A percentile compares a stretch with the other conserved stretches of the same genome.
phyloP scores from a whole-genome alignment of 495 filamentous ascomycete genomes.

The Hypoxylon perforatum region DNA sequence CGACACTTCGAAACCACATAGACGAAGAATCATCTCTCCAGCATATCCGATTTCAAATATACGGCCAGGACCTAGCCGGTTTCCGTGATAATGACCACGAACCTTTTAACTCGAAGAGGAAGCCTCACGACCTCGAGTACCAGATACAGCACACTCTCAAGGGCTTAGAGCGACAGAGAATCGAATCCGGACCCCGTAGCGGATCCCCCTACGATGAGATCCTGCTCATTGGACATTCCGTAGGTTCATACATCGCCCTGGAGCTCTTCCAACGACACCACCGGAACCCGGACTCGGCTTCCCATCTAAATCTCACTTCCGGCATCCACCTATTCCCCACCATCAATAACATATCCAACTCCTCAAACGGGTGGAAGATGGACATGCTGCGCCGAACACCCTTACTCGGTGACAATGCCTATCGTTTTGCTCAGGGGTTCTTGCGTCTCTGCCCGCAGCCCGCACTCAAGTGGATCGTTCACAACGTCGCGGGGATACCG shows the following conservation, averaged over 20 bases:
- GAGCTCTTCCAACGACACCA: slow-evolving; percentile 71
- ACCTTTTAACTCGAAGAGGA: slow-evolving; percentile 47
- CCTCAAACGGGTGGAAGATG: slow-evolving; percentile 69
- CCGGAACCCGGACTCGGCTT: slow-evolving; percentile 28
- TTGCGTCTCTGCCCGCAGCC: slow-evolving; percentile 59
- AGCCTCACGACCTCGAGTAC: slow-evolving; percentile 66
- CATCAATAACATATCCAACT: slow-evolving; percentile 76
- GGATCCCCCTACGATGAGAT: slow-evolving; percentile 61
- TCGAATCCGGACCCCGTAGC: slow-evolving; percentile 28
- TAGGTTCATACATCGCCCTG: slow-evolving; percentile 81
- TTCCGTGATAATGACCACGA: slow-evolving; percentile 67
- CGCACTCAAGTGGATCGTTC: slow-evolving; percentile 57
- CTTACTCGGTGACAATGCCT: slow-evolving; percentile 63
- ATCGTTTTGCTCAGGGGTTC: slow-evolving; percentile 60
- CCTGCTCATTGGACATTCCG: slow-evolving; percentile 85
- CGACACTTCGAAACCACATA: slow-evolving; percentile 52
- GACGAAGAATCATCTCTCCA: slow-evolving; percentile 38
- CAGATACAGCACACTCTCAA: slow-evolving; percentile 66
- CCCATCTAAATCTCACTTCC: slow-evolving; percentile 49
- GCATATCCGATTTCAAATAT: slow-evolving; percentile 62
- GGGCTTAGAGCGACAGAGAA: slow-evolving; percentile 25
- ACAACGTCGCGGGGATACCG: slow-evolving; percentile 64
- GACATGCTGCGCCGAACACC: slow-evolving; percentile 64
- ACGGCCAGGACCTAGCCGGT: slow-evolving; percentile 77
- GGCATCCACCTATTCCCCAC: slow-evolving; percentile 82